Base-by-base conservation (phyloP, 192 early-diverging fungal species). In the Mortierella antarctica region DNA sequence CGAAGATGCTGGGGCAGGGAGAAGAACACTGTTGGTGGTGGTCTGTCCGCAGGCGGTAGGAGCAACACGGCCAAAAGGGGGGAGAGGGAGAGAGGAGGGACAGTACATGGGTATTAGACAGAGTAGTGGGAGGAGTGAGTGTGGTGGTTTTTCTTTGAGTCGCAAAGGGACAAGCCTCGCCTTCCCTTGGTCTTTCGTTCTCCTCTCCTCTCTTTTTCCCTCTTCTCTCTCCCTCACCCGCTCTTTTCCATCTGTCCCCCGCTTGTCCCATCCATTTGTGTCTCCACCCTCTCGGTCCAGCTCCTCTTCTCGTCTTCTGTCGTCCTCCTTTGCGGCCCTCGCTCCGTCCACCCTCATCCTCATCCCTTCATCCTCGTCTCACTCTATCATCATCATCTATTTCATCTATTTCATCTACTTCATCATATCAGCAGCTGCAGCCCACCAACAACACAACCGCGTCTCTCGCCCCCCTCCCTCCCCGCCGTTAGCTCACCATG, bases 161-260 rank as follows among this genome's bases (percentile, higher is more conserved):
- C n/a, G n/a, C n/a, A n/a, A n/a, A n/a, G n/a, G n/a, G n/a, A n/a
- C n/a, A n/a, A n/a, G n/a, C n/a, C n/a, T n/a, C n/a, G n/a, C n/a
- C n/a, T n/a, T n/a, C n/a, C n/a, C n/a, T n/a, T n/a, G n/a, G 18
- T 55, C 60, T 31, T 60, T 65, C 65, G 67, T 40, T 41, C 46
- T n/a, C 18, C 17, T 42, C 48, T 39, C 39, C 48, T 52, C 54
- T 64, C 48, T 21, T 56, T 15, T n/a, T 40, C 40, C 9, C 48
- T 23, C 59, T 41, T 56, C 44, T 18, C 42, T 53, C 47, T 17
- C n/a, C 13, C 20, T 46, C 42, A 31, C 7, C 50, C 50, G n/a
- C 21, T 54, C 39, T 20, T 55, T 23, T 17, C 46, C 45, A 44
- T 21, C 49, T 2, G 49, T 14, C 58, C 31, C 6, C 14, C 31